Percentiles rank a stretch among this genome's conserved stretches.
phyloP scores from a whole-genome alignment of 257 asterid genomes.

The Leptodermis oblonga region DNA sequence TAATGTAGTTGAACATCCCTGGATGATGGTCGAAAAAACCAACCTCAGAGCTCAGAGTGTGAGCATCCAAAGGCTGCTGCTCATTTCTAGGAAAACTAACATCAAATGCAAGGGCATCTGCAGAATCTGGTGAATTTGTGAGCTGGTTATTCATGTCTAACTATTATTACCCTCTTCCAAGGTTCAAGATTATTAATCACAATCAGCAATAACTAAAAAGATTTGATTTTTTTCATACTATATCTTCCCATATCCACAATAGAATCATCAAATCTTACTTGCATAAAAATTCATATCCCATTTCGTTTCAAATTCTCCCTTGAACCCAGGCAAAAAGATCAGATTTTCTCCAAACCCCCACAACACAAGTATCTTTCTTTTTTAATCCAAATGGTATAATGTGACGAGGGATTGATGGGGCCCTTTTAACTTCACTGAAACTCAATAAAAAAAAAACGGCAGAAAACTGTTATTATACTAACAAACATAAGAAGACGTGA shows the following conservation, averaged over 20 bases:
- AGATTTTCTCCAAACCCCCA: background rate
- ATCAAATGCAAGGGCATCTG: slow-evolving; percentile 14
- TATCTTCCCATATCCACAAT: background rate
- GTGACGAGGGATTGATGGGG: no score
- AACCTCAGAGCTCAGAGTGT: slow-evolving; percentile 40
- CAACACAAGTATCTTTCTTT: background rate
- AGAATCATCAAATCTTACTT: background rate
- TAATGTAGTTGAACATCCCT: slow-evolving; percentile 68
- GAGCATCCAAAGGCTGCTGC: slow-evolving; percentile 22
- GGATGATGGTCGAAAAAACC: slow-evolving; percentile 71
- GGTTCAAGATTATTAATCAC: background rate
- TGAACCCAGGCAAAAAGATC: background rate
- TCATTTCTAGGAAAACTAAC: slow-evolving; percentile 17
- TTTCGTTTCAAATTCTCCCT: background rate
- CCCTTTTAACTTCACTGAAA: no score
- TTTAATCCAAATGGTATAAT: no score
- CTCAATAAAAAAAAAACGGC: background rate
- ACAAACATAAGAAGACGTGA: no score
- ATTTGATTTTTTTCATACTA: background rate
- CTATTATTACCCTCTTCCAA: background rate
- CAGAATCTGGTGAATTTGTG: slow-evolving; percentile 2
- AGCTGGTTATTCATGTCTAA: background rate
- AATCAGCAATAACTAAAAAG: background rate
- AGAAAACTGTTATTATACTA: no score
- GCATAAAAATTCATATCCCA: background rate